Evolutionary conservation across 2,329 filamentous ascomycete species (phyloP).

Genomic region (Claviceps sp.): DNA sequence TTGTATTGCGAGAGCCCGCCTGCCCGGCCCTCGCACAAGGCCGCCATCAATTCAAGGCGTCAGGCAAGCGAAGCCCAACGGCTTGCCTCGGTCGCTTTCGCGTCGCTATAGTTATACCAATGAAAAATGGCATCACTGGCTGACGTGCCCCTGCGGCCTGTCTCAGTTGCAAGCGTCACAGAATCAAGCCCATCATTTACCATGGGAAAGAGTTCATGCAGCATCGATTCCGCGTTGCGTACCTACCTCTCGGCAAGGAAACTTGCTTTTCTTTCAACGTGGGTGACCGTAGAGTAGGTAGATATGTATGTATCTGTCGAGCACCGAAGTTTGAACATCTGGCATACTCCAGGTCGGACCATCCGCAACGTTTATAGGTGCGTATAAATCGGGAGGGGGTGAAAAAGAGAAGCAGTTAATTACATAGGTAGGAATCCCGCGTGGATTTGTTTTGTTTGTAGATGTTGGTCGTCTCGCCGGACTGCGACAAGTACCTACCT

Average conservation of each 20-base stretch:
- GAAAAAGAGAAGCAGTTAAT: too few relatives aligned
- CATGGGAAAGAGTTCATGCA: not conserved
- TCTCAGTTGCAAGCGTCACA: constrained; percentile 2
- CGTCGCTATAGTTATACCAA: not conserved
- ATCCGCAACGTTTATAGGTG: too few relatives aligned
- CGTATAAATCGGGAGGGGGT: too few relatives aligned
- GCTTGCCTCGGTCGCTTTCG: too few relatives aligned
- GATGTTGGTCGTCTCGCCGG: too few relatives aligned
- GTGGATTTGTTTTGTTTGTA: too few relatives aligned
- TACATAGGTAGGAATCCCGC: too few relatives aligned
- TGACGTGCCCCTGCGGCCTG: not conserved
- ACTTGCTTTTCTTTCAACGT: not conserved
- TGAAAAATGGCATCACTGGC: not conserved
- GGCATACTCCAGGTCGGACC: too few relatives aligned
- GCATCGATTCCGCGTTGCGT: not conserved
- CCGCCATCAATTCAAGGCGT: not conserved
- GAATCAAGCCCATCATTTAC: not conserved
- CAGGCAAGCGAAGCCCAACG: not conserved
- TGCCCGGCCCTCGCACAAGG: not conserved
- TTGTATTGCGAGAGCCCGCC: too few relatives aligned
- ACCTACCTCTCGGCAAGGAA: not conserved
- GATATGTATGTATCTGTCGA: too few relatives aligned
- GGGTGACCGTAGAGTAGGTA: too few relatives aligned
- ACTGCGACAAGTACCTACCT: not conserved
- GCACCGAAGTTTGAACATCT: too few relatives aligned